Conservation (phyloP, 2,329 filamentous ascomycete species). For the Huntiella savannae region DNA sequence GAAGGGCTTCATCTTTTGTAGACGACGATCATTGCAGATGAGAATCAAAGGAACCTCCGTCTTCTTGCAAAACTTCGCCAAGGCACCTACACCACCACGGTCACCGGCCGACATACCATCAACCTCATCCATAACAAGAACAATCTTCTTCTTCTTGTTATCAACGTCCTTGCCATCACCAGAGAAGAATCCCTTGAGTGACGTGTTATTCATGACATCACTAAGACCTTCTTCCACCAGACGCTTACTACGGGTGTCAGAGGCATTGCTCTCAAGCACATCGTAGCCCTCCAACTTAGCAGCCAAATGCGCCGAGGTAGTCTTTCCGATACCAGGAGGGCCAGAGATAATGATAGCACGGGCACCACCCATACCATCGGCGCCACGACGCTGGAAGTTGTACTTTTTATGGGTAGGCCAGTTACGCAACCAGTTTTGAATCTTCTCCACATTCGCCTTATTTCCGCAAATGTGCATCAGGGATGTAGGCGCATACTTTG, state of each 20-base stretch:
- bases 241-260: constrained; percentile 89
- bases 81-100: constrained; percentile 79
- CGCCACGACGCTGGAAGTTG: constrained; percentile 63
- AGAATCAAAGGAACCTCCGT: constrained; percentile 87
- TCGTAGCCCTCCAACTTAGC: constrained; percentile 88
- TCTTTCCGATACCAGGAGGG: constrained; percentile 92
- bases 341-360: constrained; percentile 91
- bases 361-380: constrained; percentile 65
- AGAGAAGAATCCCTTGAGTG: constrained; percentile 76
- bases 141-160: constrained; percentile 69
- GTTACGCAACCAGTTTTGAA: constrained; percentile 68
- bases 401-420: constrained; percentile 66
- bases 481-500: constrained; percentile 78
- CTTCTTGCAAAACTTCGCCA: constrained; percentile 90
- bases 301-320: constrained; percentile 84
- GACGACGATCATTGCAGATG: constrained; percentile 85
- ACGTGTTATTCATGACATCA: constrained; percentile 86
- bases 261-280: constrained; percentile 86
- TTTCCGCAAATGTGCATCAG: constrained; percentile 88
- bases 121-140: constrained; percentile 96
- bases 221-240: constrained; percentile 75
- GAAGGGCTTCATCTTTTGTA: constrained; percentile 98
- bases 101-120: constrained; percentile 98
- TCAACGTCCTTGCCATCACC: constrained; percentile 68
- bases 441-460: constrained; percentile 72